Evolutionary conservation across 768 basidiomycete genomes (phyloP), one percentile per base, ranked within the genome.

Genomic region (Amanita subjunquillea): DNA sequence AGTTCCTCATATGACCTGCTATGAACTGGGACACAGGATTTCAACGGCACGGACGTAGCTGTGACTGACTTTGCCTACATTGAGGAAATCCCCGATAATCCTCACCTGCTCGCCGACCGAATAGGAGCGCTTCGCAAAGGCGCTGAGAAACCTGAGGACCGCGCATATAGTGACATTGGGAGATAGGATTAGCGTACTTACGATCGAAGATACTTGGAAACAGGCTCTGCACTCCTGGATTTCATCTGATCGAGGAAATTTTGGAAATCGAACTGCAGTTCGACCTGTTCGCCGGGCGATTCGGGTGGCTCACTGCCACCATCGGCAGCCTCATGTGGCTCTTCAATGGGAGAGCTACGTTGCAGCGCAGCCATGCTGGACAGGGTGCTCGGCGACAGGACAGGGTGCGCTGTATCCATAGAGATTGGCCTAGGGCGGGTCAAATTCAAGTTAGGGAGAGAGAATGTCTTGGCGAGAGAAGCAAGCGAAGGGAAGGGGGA

Each of bases 161-260:
- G 50, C 37, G 34, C 20, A 10, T 41, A 41, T 12, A 48, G 48
- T n/a, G 54, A 52, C 8, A 53, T 48, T 30, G 48, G 41, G 34
- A 42, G 44, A 15, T 20, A 27, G 36, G 22, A 40, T 8, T 23
- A 42, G 42, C 7, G 27, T 36, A 80, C 90, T 58, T 67, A 94
- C 94, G 92, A 96, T 72, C 91, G 81, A 48, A 99, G 76, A 71
- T 94, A 98, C 67, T 91, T 91, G 27, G 90, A 91, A 20, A 98
- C 87, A 5, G 93, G 89, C 51, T 99, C 96, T 2, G 95, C 92
- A 46, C 78, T 72, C 61, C 82, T 84, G 39, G 75, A 69, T 69
- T 95, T 89, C 81, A 99, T 91, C 67, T 99, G 93, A 65, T 94
- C 91, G 57, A 98, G 68, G 67, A 99, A 99, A 45, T 75, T 82